Conservation (phyloP, 2,329 filamentous ascomycete genomes). For the Neurospora crassa region DNA sequence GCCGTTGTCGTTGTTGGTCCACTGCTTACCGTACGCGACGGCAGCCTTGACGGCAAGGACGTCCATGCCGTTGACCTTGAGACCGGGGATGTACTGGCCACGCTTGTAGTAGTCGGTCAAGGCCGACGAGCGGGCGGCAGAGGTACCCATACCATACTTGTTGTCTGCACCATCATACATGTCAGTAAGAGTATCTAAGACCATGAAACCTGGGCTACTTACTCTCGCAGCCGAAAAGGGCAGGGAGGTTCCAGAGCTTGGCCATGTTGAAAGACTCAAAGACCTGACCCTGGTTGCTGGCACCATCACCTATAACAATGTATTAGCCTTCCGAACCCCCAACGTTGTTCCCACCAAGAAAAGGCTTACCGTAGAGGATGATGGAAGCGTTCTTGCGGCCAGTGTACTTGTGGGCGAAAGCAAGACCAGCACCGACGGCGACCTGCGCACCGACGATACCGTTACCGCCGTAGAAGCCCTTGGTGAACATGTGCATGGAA, state of each 20-base stretch:
- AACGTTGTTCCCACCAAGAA: background rate
- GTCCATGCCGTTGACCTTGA: constrained; percentile 99
- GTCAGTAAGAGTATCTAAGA: constrained; percentile 18
- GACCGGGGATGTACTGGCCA: constrained; percentile 97
- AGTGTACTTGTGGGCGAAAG: constrained; percentile 94
- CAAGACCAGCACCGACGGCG: constrained; percentile 89
- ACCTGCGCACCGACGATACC: constrained; percentile 99
- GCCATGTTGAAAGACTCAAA: constrained; percentile 99
- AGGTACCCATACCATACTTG: constrained; percentile 99
- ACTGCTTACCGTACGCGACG: constrained; percentile 88
- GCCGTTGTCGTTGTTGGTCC: constrained; percentile 72
- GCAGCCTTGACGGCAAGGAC: constrained; percentile 96
- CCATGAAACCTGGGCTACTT: constrained; percentile 32
- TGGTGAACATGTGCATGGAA: constrained; percentile 99
- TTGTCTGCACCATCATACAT: constrained; percentile 56
- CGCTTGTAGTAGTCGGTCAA: constrained; percentile 99
- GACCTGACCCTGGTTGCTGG: constrained; percentile 97
- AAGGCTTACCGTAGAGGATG: constrained; percentile 60
- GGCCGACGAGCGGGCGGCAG: constrained; percentile 85
- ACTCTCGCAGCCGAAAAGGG: constrained; percentile 98
- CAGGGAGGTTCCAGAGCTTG: constrained; percentile 94
- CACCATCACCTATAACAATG: constrained; percentile 60
- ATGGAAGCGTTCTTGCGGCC: constrained; percentile 78
- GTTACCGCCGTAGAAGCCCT: constrained; percentile 97
- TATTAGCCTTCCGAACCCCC: background rate